Evolutionary conservation across 2,329 filamentous ascomycete genomes (phyloP).

Genomic region (Huntiella decipiens): DNA sequence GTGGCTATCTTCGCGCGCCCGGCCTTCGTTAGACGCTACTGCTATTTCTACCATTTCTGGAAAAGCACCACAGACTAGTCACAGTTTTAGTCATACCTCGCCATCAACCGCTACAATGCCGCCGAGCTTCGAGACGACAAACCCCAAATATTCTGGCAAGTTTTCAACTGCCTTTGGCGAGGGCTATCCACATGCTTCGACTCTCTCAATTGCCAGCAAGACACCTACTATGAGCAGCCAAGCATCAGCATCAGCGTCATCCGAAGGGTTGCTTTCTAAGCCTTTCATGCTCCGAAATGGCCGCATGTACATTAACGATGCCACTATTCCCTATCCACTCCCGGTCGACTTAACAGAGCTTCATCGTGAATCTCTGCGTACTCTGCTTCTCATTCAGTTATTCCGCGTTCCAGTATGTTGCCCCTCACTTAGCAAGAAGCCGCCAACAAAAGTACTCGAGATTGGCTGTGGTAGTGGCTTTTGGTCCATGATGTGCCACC

Average conservation of each 20-base stretch:
- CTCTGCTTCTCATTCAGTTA: constrained; percentile 60
- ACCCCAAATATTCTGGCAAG: neutral
- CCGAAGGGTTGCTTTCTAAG: constrained; percentile 23
- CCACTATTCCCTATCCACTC: constrained; percentile 56
- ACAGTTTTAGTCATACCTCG: no score
- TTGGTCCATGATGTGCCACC: constrained; percentile 78
- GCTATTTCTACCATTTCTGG: no score
- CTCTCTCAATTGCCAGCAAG: constrained; percentile 12
- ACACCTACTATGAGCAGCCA: constrained; percentile 17
- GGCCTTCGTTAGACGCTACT: neutral
- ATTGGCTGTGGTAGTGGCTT: constrained; percentile 74
- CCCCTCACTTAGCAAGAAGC: constrained; percentile 42
- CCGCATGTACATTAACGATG: constrained; percentile 64
- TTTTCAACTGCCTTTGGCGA: neutral
- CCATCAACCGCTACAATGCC: no score
- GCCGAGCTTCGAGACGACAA: no score
- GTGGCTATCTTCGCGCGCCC: constrained; percentile 3
- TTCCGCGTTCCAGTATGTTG: constrained; percentile 67
- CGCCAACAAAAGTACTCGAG: constrained; percentile 64
- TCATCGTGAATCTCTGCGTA: constrained; percentile 71
- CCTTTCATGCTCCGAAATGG: constrained; percentile 59
- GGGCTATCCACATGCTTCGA: neutral
- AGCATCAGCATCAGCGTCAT: constrained; percentile 22
- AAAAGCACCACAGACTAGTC: no score
- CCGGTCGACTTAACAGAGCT: constrained; percentile 76